Evolutionary conservation across 1,139 yeast species (phyloP).

Genomic region (Citeromyces hawaiiensis): DNA sequence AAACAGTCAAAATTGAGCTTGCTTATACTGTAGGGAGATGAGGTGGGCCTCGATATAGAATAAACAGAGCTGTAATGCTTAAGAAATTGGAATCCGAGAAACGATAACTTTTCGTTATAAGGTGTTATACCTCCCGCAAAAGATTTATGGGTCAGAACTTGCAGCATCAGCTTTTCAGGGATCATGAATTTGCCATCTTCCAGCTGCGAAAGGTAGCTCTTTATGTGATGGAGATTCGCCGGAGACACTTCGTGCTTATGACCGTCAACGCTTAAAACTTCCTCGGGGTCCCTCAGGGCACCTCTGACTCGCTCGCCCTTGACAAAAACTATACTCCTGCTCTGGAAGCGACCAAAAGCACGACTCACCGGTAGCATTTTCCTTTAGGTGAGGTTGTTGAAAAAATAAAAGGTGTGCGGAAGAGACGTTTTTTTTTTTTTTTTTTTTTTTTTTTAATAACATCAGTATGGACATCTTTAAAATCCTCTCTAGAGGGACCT

Average conservation of each 20-base stretch:
- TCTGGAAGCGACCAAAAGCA: constrained; percentile 1
- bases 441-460: not conserved
- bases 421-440: not conserved
- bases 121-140: constrained; percentile 88
- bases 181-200: constrained; percentile 23
- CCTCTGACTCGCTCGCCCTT: constrained; percentile 59
- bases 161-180: constrained; percentile 49
- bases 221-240: constrained; percentile 33
- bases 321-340: constrained; percentile 21
- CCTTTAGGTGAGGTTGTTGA: not conserved
- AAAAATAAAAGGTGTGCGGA: not conserved
- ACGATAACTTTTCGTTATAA: constrained; percentile 71
- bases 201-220: constrained; percentile 24
- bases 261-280: constrained; percentile 49
- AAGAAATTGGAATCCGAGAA: constrained; percentile 65
- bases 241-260: constrained; percentile 39
- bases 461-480: constrained; percentile 74
- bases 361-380: not conserved
- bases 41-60: constrained; percentile 20
- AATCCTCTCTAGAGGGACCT: constrained; percentile 76
- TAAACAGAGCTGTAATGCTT: constrained; percentile 44
- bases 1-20: constrained; percentile 51
- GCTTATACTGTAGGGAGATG: constrained; percentile 28
- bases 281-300: constrained; percentile 62
- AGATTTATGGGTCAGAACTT: constrained; percentile 82